These are phyloP conservation scores for Globisporangium recalcitrans DNA, from an alignment of 352 stramenopile species.

Conservation along the genomic window DNA sequence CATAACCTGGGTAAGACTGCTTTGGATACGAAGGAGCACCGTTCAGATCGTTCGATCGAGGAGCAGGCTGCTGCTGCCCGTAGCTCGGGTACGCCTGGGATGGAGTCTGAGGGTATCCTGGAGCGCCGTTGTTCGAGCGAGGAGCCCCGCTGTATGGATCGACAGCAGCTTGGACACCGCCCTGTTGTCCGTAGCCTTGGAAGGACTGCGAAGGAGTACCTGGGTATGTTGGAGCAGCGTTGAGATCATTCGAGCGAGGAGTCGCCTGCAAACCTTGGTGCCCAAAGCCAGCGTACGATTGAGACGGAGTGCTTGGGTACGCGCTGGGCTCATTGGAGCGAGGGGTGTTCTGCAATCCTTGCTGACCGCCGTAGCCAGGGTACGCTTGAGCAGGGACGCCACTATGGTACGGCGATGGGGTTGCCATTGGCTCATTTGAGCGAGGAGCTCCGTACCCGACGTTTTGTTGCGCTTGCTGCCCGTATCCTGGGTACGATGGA, in stretches of 20 bases:
- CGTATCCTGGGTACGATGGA: conserved; percentile 10
- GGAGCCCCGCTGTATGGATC: conserved; percentile 14
- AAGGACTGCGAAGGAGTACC: conserved; percentile 21
- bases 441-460: conserved; percentile 14
- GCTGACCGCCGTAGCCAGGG: conserved; percentile 1
- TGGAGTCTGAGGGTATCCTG: conserved; percentile 8
- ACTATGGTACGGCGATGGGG: conserved; percentile 25
- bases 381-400: neutral
- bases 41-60: conserved; percentile 19
- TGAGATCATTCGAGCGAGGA: conserved; percentile 22
- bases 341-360: conserved; percentile 5
- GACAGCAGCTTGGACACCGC: conserved; percentile 2
- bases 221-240: conserved; percentile 22
- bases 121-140: neutral
- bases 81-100: conserved; percentile 8
- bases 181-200: conserved; percentile 12
- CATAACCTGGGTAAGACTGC: conserved; percentile 7
- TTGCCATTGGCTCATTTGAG: conserved; percentile 16
- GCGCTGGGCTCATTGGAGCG: conserved; percentile 15
- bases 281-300: conserved; percentile 5
- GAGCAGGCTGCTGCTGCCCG: conserved; percentile 1
- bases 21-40: conserved; percentile 20
- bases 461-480: conserved; percentile 13
- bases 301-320: conserved; percentile 14
- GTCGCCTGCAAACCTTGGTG: conserved; percentile 14